These are phyloP conservation scores for Corinectria fuckeliana DNA, from an alignment of 2,329 filamentous ascomycete species.

Conservation along the genomic window DNA sequence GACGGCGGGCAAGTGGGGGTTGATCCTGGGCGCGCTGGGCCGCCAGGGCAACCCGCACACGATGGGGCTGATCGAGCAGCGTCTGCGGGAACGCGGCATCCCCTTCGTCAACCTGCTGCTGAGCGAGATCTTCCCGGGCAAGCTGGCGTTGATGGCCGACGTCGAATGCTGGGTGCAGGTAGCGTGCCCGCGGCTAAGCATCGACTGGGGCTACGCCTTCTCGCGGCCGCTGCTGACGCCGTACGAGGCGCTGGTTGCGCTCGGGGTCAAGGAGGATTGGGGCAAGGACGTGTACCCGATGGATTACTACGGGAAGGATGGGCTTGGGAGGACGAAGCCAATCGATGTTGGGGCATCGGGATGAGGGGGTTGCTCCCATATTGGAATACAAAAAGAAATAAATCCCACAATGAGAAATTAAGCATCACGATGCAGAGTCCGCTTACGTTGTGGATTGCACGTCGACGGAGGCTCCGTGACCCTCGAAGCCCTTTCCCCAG, in stretches of 20 bases:
- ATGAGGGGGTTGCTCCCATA: conserved; percentile 7
- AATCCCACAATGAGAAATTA: background rate
- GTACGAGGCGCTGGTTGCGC: conserved; percentile 91
- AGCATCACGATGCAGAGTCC: conserved; percentile 3
- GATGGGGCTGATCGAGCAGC: conserved; percentile 82
- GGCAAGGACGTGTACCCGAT: conserved; percentile 84
- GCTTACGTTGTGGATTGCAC: background rate
- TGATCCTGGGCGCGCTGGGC: conserved; percentile 91
- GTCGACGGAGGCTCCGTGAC: background rate
- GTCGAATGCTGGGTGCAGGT: conserved; percentile 99
- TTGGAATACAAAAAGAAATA: background rate
- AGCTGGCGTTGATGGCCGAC: conserved; percentile 90
- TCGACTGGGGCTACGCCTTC: conserved; percentile 99
- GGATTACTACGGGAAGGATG: conserved; percentile 97
- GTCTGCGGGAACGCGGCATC: conserved; percentile 73
- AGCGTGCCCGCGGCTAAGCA: conserved; percentile 93
- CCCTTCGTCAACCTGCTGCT: conserved; percentile 86
- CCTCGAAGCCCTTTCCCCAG: too few species aligned
- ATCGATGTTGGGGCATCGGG: conserved; percentile 37
- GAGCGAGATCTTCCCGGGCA: conserved; percentile 95
- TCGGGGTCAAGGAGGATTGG: conserved; percentile 81
- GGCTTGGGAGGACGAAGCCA: conserved; percentile 78
- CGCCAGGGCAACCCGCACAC: conserved; percentile 96
- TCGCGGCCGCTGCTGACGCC: conserved; percentile 86
- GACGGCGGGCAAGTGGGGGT: conserved; percentile 85